Base-by-base conservation (phyloP, 495 filamentous ascomycete species). In the Cetradonia linearis region DNA sequence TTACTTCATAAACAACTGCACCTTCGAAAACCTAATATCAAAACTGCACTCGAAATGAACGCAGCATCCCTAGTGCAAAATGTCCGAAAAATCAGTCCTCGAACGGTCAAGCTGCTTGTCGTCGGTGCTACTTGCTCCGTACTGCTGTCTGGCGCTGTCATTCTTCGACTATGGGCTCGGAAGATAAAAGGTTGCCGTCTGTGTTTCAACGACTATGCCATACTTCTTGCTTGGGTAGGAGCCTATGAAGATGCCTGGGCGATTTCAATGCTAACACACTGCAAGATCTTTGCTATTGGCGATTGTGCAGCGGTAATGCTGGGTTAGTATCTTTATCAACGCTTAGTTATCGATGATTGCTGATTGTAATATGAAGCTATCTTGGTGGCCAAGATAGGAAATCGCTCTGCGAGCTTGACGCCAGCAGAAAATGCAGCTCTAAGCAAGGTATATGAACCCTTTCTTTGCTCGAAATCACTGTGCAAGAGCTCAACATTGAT, bases 191-290 rank as follows among this genome's bases (percentile, higher is more conserved):
- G 44, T 4, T 23, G 28, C 30, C 14, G 8, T 23, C 14, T 59
- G 31, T 48, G 27, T 59, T 47, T 20, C 16, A 49, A 59, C 25
- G 56, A 59, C 31, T 59, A 34, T 7, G 42, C 56, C 33, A 48
- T 59, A 46, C 44, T 59, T 34, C 14, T 31, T 30, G 56, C 56
- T 18, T 48, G 46, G 37, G 56, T 59, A 59, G 23, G 37, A 30
- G 2, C 4, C 16, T 49, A 28, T 2, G 10, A 25, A 4, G 2
- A 3, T 25, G 7, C 20, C 48, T 20, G 11, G 13, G 27, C 9
- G 48, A 5, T 14, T 14, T 27, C 18, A 25, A 40, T 10, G n/a
- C 42, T 46, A 11, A 46, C 44, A n/a, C 10, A 28, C 9, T 10
- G 18, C 3, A 53, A 59, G 56, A 3, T 46, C 20, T 48, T 59